phyloP scores from a whole-genome alignment of 352 stramenopile species.

The Globisporangium solare region DNA sequence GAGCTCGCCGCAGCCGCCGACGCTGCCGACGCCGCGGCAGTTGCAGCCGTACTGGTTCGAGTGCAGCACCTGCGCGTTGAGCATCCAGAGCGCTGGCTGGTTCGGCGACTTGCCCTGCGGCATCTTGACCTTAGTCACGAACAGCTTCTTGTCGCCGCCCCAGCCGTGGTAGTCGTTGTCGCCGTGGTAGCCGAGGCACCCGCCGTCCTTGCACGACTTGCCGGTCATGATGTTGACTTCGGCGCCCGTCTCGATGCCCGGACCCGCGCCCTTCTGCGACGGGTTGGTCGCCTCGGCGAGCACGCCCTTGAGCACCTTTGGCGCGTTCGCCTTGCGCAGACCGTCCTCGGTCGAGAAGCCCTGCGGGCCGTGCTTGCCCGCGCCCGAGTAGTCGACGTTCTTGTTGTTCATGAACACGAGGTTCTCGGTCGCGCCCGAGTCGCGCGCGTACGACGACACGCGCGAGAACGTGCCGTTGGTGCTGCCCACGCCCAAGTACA shows the following conservation, averaged over 20 bases:
- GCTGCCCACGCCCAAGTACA: constrained; percentile 28
- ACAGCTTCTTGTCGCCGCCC: constrained; percentile 20
- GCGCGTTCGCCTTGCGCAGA: constrained; percentile 13
- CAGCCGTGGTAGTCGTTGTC: constrained; percentile 18
- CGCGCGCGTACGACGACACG: constrained; percentile 49
- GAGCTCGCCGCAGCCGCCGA: constrained; percentile 20
- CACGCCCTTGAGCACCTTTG: constrained; percentile 34
- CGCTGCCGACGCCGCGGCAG: constrained; percentile 14
- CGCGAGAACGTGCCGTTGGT: constrained; percentile 2
- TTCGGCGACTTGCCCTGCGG: constrained; percentile 14
- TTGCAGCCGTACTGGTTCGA: constrained; percentile 21
- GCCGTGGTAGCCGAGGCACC: constrained; percentile 12
- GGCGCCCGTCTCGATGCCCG: constrained; percentile 39
- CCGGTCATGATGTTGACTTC: constrained; percentile 69
- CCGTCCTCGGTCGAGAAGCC: constrained; percentile 46
- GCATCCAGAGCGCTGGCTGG: constrained; percentile 17
- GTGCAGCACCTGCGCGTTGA: constrained; percentile 15
- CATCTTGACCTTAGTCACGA: constrained; percentile 27
- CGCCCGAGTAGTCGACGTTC: constrained; percentile 56
- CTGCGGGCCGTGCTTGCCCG: constrained; percentile 39
- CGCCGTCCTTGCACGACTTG: constrained; percentile 24
- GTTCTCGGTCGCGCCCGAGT: constrained; percentile 30
- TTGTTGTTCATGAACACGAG: constrained; percentile 77
- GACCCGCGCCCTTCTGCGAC: constrained; percentile 25
- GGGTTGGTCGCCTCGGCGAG: constrained; percentile 42